Conservation (phyloP, 345 rosid genomes). For the Durio zibethinus region DNA sequence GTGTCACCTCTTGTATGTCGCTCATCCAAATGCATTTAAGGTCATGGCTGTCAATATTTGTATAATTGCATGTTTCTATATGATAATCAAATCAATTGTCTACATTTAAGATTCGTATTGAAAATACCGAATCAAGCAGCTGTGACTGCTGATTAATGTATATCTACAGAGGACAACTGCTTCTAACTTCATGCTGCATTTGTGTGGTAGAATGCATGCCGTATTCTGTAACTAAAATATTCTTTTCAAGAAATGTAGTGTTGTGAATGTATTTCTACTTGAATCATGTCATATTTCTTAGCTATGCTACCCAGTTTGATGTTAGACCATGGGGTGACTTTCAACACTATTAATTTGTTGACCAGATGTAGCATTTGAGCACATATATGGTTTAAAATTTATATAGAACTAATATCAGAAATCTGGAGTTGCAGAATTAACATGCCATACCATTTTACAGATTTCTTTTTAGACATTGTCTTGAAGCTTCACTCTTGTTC, state of each 20-base stretch:
- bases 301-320: background rate
- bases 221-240: background rate
- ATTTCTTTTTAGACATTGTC: background rate
- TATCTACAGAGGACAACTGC: background rate
- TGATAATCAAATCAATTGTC: background rate
- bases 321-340: background rate
- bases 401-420: background rate
- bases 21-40: background rate
- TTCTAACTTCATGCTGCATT: background rate
- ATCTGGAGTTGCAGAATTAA: slow-evolving; percentile 4
- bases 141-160: background rate
- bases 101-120: background rate
- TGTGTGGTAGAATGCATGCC: background rate
- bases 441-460: slow-evolving; percentile 30
- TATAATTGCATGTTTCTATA: background rate
- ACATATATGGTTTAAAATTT: background rate
- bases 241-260: background rate
- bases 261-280: background rate
- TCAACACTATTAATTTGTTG: background rate
- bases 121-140: background rate
- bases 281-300: background rate
- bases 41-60: background rate
- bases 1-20: background rate
- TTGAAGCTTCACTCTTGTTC: slow-evolving; percentile 4
- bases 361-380: background rate